Evolutionary conservation across 139 green algal species (phyloP).

Genomic region (Eudorina sp.): DNA sequence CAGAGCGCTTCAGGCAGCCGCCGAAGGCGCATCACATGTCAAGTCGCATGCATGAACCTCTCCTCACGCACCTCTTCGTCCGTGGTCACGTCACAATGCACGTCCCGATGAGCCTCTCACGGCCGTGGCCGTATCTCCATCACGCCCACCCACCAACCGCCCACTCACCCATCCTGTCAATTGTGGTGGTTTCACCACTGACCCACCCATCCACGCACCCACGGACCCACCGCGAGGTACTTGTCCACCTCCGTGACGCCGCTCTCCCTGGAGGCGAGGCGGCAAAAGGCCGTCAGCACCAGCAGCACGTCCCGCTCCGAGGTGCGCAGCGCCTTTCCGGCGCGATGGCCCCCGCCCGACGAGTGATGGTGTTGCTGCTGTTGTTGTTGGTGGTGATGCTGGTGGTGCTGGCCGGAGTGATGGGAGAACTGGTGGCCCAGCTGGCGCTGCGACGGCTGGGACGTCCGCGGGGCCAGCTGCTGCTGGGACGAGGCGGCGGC

Average conservation of each 20-base stretch:
- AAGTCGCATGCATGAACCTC: too few relatives aligned
- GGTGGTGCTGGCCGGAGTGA: background rate
- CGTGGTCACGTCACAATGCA: too few relatives aligned
- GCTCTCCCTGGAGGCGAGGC: conserved; percentile 77
- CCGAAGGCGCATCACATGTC: too few relatives aligned
- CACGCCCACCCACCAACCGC: too few relatives aligned
- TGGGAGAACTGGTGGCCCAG: background rate
- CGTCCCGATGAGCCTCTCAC: too few relatives aligned
- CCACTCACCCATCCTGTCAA: too few relatives aligned
- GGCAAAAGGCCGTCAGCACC: conserved; percentile 92
- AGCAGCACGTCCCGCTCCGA: conserved; percentile 82
- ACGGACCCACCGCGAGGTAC: conserved; percentile 67
- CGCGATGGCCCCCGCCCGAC: background rate
- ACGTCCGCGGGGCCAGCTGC: background rate
- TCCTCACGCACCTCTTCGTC: too few relatives aligned
- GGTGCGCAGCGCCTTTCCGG: conserved; percentile 1
- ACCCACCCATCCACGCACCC: background rate
- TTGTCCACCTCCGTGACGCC: conserved; percentile 72
- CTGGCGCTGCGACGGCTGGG: background rate
- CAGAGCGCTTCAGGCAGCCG: too few relatives aligned
- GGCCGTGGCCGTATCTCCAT: too few relatives aligned
- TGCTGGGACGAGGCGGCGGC: background rate
- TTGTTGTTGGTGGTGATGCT: background rate
- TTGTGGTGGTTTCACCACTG: too few relatives aligned
- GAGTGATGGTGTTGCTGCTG: background rate